These are phyloP conservation scores for Aspergillus fumigatiaffinis DNA, from an alignment of 2,329 filamentous ascomycete genomes.

Conservation along the genomic window DNA sequence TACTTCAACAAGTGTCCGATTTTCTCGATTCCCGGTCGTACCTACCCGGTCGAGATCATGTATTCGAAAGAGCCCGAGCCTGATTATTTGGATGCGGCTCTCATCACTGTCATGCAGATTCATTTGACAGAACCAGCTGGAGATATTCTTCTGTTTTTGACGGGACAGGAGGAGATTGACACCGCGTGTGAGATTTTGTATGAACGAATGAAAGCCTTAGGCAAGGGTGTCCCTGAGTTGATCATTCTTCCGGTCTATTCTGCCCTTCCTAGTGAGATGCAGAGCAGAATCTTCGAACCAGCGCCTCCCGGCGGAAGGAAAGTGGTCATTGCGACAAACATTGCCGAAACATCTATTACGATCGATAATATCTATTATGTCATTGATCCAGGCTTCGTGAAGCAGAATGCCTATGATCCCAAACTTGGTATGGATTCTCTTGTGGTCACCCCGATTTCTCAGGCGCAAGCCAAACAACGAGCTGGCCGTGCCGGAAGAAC, in stretches of 20 bases:
- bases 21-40: conserved; percentile 91
- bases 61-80: conserved; percentile 93
- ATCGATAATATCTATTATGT: conserved; percentile 98
- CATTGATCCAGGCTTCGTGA: conserved; percentile 94
- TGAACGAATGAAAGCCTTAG: conserved; percentile 94
- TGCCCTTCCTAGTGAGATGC: conserved; percentile 86
- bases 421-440: conserved; percentile 97
- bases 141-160: conserved; percentile 95
- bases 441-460: conserved; percentile 91
- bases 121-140: conserved; percentile 88
- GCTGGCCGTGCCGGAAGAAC: conserved; percentile 90
- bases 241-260: conserved; percentile 96
- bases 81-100: conserved; percentile 87
- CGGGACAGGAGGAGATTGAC: conserved; percentile 96
- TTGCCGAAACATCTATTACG: conserved; percentile 95
- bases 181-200: conserved; percentile 87
- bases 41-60: conserved; percentile 92
- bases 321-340: conserved; percentile 96
- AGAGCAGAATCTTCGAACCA: conserved; percentile 90
- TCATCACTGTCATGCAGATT: conserved; percentile 98
- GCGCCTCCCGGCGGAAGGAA: conserved; percentile 82
- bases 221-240: conserved; percentile 83
- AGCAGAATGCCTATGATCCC: conserved; percentile 94
- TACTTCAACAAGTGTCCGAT: conserved; percentile 97
- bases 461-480: conserved; percentile 93